Percentiles rank a stretch among this genome's conserved stretches.
phyloP scores from a whole-genome alignment of 441 rosid genomes.

The Jatropha podagrica region DNA sequence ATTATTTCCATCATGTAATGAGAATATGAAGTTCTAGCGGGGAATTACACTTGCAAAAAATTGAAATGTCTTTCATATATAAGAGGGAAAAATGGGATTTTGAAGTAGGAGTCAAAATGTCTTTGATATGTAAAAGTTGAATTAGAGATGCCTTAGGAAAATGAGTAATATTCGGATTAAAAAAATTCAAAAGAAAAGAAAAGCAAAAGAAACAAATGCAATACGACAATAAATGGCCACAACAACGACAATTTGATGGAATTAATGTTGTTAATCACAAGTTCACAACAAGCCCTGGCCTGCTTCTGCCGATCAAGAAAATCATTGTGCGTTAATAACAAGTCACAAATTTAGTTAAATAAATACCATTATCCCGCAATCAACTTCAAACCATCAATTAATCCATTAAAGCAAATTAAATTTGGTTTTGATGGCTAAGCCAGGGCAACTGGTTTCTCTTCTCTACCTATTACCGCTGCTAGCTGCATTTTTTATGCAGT shows the following conservation, averaged over 20 bases:
- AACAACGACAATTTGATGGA: neutral
- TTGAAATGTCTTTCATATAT: too few species aligned
- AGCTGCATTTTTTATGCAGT: neutral
- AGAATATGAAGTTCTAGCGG: too few species aligned
- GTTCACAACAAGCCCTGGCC: too few species aligned
- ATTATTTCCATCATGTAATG: too few species aligned
- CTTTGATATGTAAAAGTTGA: too few species aligned
- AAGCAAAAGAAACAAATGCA: neutral
- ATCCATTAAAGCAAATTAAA: neutral
- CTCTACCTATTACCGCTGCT: neutral
- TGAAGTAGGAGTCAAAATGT: too few species aligned
- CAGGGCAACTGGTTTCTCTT: too few species aligned
- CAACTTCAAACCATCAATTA: neutral
- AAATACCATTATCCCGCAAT: neutral
- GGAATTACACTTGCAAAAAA: too few species aligned
- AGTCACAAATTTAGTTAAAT: slow-evolving; percentile 5
- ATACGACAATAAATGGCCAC: neutral
- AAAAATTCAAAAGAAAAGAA: too few species aligned
- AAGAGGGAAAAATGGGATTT: too few species aligned
- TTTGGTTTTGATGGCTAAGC: neutral
- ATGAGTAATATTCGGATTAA: too few species aligned
- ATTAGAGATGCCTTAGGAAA: too few species aligned
- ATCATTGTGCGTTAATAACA: slow-evolving; percentile 12
- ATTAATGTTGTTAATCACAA: neutral
- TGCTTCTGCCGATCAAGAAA: neutral